These are phyloP conservation scores for Linderina pennispora DNA, from an alignment of 192 early-diverging fungal species.

Conservation along the genomic window DNA sequence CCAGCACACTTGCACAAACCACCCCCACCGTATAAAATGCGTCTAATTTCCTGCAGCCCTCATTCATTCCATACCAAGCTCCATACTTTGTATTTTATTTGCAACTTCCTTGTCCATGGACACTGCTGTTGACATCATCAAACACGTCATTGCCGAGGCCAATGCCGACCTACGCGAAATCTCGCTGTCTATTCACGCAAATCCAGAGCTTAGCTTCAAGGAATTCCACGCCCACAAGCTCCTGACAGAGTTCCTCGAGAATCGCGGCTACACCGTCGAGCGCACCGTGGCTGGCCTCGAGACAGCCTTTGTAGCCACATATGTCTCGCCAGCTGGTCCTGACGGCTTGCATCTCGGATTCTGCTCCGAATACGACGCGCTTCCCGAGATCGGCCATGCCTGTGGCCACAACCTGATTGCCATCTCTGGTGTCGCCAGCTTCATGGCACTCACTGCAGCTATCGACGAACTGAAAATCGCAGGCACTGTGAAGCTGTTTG, in stretches of 20 bases:
- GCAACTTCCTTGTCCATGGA: too few species aligned
- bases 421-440: slow-evolving; percentile 57
- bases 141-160: slow-evolving; percentile 9
- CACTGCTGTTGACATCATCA: neutral
- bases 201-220: slow-evolving; percentile 52
- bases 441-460: slow-evolving; percentile 41
- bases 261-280: slow-evolving; percentile 56
- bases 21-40: too few species aligned
- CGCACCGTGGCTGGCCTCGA: slow-evolving; percentile 55
- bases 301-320: slow-evolving; percentile 75
- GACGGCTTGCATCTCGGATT: slow-evolving; percentile 51
- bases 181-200: slow-evolving; percentile 47
- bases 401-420: slow-evolving; percentile 75
- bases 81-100: too few species aligned
- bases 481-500: slow-evolving; percentile 62
- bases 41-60: too few species aligned
- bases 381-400: slow-evolving; percentile 60
- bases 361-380: slow-evolving; percentile 60
- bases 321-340: slow-evolving; percentile 26
- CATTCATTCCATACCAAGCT: too few species aligned
- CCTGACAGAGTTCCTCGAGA: slow-evolving; percentile 60
- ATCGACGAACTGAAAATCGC: slow-evolving; percentile 38
- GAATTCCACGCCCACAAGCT: slow-evolving; percentile 56
- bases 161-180: slow-evolving; percentile 18
- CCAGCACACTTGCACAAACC: too few species aligned